Evolutionary conservation across 768 basidiomycete species (phyloP).

Genomic region (Leccinellum luteum): DNA sequence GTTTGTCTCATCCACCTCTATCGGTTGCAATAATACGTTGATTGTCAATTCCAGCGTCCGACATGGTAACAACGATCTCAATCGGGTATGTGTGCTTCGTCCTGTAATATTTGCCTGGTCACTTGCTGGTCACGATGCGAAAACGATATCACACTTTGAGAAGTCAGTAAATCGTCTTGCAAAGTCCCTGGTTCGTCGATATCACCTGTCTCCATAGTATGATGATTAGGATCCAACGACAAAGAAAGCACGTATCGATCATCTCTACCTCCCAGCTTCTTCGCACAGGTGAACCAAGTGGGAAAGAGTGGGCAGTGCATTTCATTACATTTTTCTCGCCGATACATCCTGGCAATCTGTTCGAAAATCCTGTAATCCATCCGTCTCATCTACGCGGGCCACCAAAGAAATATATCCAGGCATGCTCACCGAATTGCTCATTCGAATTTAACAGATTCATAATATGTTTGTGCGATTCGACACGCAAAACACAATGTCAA

Average conservation of each 20-base stretch:
- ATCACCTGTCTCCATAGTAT: too few relatives aligned
- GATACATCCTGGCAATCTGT: conserved; percentile 61
- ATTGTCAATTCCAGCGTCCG: too few relatives aligned
- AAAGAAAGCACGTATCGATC: conserved; percentile 40
- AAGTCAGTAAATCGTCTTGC: too few relatives aligned
- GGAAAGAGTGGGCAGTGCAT: conserved; percentile 72
- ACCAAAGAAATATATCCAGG: neutral
- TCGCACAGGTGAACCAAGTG: conserved; percentile 83
- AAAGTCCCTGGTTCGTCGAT: too few relatives aligned
- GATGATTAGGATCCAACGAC: too few relatives aligned
- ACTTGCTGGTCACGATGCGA: too few relatives aligned
- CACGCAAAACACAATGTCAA: neutral
- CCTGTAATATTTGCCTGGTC: too few relatives aligned
- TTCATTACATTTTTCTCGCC: conserved; percentile 73
- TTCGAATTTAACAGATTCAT: neutral
- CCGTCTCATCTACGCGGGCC: neutral
- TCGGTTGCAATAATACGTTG: too few relatives aligned
- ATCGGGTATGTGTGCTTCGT: too few relatives aligned
- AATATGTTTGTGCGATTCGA: neutral
- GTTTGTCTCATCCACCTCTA: too few relatives aligned
- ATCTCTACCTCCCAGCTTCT: conserved; percentile 75
- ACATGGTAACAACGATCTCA: too few relatives aligned
- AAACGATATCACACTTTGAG: too few relatives aligned
- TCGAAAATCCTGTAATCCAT: neutral
- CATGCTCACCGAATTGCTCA: neutral